Evolutionary conservation across 345 rosid species (phyloP), one percentile per base, ranked within the genome.

Genomic region (Eutrema heterophyllum): DNA sequence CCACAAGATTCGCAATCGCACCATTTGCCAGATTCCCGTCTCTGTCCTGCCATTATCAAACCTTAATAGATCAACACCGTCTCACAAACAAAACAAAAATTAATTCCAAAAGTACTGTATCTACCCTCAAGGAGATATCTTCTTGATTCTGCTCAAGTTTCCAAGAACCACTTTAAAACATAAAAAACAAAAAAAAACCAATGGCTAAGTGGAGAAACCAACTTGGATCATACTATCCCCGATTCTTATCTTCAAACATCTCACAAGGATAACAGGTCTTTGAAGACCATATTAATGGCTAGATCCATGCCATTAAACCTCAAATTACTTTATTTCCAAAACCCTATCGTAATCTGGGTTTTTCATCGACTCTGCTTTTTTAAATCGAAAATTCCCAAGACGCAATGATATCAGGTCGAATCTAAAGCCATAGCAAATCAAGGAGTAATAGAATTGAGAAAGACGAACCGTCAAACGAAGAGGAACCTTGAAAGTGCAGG

Each of bases 1-100:
- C 99, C 33, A 95, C 89, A n/a, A 92, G 86, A 79, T 87, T 90
- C 2, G 92, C 96, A 59, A 92, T 82, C 0, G 94, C 97, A 16
- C 97, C 97, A 0, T 82, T 75, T 1, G 98, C 97, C 61, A 95
- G 73, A 65, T 86, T 86, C 56, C 97, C 90, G 12, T 76, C 83
- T 72, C 80, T 82, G 68, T 88, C 94, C 99, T 95, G 91, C 80
- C 58, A 64, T 56, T 10, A 56, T 10, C 35, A 59, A 56, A 33
- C 35, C 41, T 44, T 36, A 27, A 50, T 50, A 52, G 15, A 61
- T 68, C 63, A 68, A 68, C 0, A 41, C 7, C 29, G 12, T 27
- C 13, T 36, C 35, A 27, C 3, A 10, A 57, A 26, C 1, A 13
- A 21, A 7, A 21, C 24, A 21, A 21, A 21, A 21, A 21, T 2